Percentiles rank a stretch among this genome's conserved stretches.
phyloP scores from a whole-genome alignment of 2,329 filamentous ascomycete genomes.

The Epichloe sp. region DNA sequence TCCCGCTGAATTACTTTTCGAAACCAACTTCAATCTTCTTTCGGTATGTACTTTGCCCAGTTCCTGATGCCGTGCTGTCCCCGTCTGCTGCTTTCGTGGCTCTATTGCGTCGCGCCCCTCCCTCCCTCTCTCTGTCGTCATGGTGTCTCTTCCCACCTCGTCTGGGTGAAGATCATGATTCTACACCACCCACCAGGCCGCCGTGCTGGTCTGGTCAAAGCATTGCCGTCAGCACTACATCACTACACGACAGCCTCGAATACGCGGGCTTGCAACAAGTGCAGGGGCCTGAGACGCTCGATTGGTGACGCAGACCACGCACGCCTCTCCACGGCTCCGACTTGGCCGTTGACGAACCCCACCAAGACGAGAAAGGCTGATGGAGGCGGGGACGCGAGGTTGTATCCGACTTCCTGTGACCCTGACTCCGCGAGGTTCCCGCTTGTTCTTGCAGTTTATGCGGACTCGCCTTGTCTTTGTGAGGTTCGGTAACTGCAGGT shows the following conservation, averaged over 20 bases:
- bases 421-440: not conserved
- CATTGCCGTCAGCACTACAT: not conserved
- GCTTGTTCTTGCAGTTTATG: not conserved
- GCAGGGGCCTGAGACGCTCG: not conserved
- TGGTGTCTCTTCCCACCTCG: slow-evolving; percentile 11
- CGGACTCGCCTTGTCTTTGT: not conserved
- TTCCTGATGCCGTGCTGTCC: slow-evolving; percentile 5
- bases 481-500: not conserved
- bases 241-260: not conserved
- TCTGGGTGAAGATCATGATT: not conserved
- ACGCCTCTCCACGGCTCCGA: not conserved
- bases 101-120: slow-evolving; percentile 10
- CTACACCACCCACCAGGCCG: not conserved
- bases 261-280: not conserved
- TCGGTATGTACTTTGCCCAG: slow-evolving; percentile 5
- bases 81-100: slow-evolving; percentile 7
- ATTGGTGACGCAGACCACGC: not conserved
- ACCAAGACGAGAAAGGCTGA: not conserved
- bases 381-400: not conserved
- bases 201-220: not conserved
- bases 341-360: not conserved
- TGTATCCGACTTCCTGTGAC: not conserved
- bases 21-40: not conserved
- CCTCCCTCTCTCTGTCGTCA: slow-evolving; percentile 27
- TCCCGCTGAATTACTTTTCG: not conserved